A percentile compares a stretch with the other conserved stretches of the same genome.
phyloP scores from a whole-genome alignment of 2,329 filamentous ascomycete genomes.

The Microdochium nivale region DNA sequence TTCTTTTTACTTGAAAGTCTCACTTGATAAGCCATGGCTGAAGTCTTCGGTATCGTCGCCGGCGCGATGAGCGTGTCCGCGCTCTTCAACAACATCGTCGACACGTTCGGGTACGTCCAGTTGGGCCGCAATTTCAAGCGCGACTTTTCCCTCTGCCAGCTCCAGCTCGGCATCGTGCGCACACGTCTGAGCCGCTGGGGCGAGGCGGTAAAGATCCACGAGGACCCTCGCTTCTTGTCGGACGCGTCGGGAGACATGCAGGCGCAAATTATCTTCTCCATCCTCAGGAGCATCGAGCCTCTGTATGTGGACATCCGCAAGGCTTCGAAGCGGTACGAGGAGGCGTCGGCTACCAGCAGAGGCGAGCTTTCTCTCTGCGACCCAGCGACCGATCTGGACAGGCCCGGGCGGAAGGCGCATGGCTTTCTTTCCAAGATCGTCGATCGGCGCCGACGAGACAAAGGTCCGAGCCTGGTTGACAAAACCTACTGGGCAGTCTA shows the following conservation, averaged over 20 bases:
- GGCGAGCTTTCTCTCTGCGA: background rate
- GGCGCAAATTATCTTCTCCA: background rate
- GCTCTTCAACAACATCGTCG: background rate
- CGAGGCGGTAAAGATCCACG: background rate
- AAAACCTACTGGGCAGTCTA: background rate
- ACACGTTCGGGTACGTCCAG: background rate
- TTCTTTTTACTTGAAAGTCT: no score
- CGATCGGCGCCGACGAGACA: background rate
- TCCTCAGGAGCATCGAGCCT: background rate
- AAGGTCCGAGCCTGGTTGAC: background rate
- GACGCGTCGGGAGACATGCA: background rate
- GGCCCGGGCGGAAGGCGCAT: background rate
- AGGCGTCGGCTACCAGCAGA: background rate
- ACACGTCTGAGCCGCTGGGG: background rate
- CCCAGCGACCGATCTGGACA: background rate
- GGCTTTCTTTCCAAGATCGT: background rate
- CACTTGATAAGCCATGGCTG: background rate
- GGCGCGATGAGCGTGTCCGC: background rate
- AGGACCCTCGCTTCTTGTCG: background rate
- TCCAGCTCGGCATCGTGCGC: background rate
- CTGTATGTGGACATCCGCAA: background rate
- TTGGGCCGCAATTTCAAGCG: background rate
- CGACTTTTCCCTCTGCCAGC: background rate
- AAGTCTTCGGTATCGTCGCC: background rate
- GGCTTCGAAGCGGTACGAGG: background rate